Evolutionary conservation across 1,139 yeast genomes (phyloP), one percentile per base, ranked within the genome.

Genomic region (Candida neerlandica): DNA sequence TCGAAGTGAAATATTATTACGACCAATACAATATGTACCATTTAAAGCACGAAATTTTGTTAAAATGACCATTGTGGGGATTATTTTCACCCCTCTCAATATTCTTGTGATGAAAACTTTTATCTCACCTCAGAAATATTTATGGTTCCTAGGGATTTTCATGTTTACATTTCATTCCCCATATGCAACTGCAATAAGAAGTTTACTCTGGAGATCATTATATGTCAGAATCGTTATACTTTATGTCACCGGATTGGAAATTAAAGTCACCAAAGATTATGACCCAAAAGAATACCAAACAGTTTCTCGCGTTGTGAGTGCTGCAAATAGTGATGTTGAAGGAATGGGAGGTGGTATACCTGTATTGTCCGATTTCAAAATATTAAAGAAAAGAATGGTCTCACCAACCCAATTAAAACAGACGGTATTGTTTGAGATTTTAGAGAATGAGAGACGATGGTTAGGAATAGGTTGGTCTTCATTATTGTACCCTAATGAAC

Each of bases 371-470:
- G 77, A 74, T 53, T 77, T 75, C 59, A 77, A 66, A 48, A 70
- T 79, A 14, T 45, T 79, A 30, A 69, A 70, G 43, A 77, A 75
- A 46, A 61, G 68, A 4, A 65, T 72, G 14, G 65, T 71, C 4
- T 73, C 80, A 0, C 71, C 80, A 1, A 70, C 76, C 3, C 76
- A 70, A 46, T 65, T 77, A 41, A 73, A 71, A 41, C 81, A 80
- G 55, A 66, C 74, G 1, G 74, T 82, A 1, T 65, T 74, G 45
- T 82, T 83, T 56, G 80, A 75, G 48, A 64, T 82, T 1, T 60
- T 79, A 41, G 86, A 84, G 55, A 80, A 83, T 56, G 84, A 84
- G 59, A 69, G 89, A 57, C 67, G 86, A 47, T 82, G 87, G 86
- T 46, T 82, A 3, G 86, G 84, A 0, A 52, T 82, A 18, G 88